phyloP scores from a whole-genome alignment of 805 yeast species.

The Candida nemodendra region DNA sequence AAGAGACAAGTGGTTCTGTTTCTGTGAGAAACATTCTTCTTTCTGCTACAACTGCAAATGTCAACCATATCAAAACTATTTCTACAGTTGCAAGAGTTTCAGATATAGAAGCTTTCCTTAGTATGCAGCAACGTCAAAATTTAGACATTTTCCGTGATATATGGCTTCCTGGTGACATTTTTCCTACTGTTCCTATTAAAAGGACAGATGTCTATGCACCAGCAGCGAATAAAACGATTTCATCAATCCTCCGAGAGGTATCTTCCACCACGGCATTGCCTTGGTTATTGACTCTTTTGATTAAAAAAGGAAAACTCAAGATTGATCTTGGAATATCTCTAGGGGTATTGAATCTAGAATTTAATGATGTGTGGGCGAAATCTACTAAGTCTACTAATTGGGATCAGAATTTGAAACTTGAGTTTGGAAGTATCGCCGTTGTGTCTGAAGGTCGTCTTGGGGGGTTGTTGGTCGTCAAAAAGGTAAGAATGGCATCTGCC shows the following conservation, averaged over 20 bases:
- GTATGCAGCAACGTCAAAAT: constrained; percentile 85
- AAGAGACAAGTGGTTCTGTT: constrained; percentile 81
- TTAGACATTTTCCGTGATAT: constrained; percentile 77
- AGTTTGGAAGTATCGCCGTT: constrained; percentile 51
- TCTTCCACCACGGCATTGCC: constrained; percentile 68
- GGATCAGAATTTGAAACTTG: constrained; percentile 68
- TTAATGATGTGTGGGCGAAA: constrained; percentile 66
- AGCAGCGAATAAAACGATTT: constrained; percentile 33
- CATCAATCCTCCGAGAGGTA: constrained; percentile 52
- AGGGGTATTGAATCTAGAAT: constrained; percentile 56
- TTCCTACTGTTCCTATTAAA: constrained; percentile 20
- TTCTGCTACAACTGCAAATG: constrained; percentile 47
- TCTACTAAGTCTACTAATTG: constrained; percentile 64
- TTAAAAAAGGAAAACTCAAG: constrained; percentile 50
- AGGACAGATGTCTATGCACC: constrained; percentile 6
- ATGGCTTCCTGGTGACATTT: constrained; percentile 60
- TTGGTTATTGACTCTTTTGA: constrained; percentile 61
- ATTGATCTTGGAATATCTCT: constrained; percentile 84
- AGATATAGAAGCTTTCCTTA: constrained; percentile 60
- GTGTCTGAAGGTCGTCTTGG: constrained; percentile 77
- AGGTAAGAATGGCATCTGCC: constrained; percentile 57
- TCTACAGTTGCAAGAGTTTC: constrained; percentile 50
- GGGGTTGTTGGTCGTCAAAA: constrained; percentile 54
- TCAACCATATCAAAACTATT: constrained; percentile 37
- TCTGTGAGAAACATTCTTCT: constrained; percentile 45